Conservation (phyloP, 495 filamentous ascomycete species). For the Parachaetomium inaequale region DNA sequence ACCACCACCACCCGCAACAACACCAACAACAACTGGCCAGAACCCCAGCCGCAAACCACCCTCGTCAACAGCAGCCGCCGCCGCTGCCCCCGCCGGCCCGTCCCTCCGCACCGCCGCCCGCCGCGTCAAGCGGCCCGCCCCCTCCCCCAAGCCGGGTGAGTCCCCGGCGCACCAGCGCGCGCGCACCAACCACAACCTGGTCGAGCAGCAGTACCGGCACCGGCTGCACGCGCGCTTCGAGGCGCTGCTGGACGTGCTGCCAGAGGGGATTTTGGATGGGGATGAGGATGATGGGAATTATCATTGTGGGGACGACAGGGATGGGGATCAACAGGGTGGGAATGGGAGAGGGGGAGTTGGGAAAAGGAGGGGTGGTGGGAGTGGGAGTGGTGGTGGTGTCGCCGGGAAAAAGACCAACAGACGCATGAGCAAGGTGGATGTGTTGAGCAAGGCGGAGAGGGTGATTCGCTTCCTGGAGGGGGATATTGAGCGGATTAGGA, state of each 20-base stretch:
- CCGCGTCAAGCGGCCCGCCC: constrained; percentile 7
- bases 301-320: too few species aligned
- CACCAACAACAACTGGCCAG: not conserved
- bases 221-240: constrained; percentile 21
- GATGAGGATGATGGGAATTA: not conserved
- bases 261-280: not conserved
- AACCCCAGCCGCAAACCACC: not conserved
- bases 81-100: not conserved
- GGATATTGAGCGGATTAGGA: not conserved
- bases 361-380: too few species aligned
- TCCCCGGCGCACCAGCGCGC: constrained; percentile 14
- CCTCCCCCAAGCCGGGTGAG: constrained; percentile 16
- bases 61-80: not conserved
- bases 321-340: too few species aligned
- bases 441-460: constrained; percentile 2
- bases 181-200: constrained; percentile 19
- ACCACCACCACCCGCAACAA: not conserved
- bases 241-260: constrained; percentile 16
- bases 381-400: not conserved
- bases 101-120: constrained; percentile 19
- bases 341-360: too few species aligned
- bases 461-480: constrained; percentile 2
- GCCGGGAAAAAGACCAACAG: not conserved
- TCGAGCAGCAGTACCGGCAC: constrained; percentile 21
- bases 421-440: constrained; percentile 21